phyloP scores from a whole-genome alignment of 192 early-diverging fungal species.

The Fimicolochytrium jonesii region DNA sequence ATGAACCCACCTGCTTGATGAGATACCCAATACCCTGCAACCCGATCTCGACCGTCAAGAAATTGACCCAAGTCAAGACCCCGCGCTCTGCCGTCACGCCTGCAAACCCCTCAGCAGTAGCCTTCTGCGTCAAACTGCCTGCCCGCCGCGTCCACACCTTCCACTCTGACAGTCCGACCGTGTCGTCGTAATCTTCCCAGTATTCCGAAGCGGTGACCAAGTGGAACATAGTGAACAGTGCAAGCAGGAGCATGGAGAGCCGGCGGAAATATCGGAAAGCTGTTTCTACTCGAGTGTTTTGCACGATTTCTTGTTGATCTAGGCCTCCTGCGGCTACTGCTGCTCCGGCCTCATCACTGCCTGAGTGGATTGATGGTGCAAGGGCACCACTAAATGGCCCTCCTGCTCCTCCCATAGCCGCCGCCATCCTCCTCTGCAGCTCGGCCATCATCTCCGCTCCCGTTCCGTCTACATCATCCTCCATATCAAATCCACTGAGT shows the following conservation, averaged over 20 bases:
- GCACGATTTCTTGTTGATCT: too few species aligned
- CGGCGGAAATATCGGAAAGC: too few species aligned
- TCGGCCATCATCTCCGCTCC: background rate
- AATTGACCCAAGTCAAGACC: background rate
- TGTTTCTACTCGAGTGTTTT: too few species aligned
- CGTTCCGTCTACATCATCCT: too few species aligned
- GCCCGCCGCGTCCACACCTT: background rate
- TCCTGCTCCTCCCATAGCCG: too few species aligned
- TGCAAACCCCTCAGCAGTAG: background rate
- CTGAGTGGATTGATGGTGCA: too few species aligned
- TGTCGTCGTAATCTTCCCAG: constrained; percentile 2
- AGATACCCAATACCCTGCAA: background rate
- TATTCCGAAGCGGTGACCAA: background rate
- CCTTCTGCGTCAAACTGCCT: background rate
- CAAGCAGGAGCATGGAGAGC: background rate
- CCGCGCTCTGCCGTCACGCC: background rate
- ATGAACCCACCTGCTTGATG: too few species aligned
- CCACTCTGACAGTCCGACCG: background rate
- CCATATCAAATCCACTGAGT: too few species aligned
- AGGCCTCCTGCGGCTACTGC: too few species aligned
- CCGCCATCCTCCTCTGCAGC: too few species aligned
- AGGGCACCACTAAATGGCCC: too few species aligned
- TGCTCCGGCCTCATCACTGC: too few species aligned
- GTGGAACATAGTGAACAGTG: background rate
- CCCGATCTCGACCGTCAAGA: background rate